Evolutionary conservation across 257 asterid genomes (phyloP), one percentile per base, ranked within the genome.

Genomic region (Datura wrightii): DNA sequence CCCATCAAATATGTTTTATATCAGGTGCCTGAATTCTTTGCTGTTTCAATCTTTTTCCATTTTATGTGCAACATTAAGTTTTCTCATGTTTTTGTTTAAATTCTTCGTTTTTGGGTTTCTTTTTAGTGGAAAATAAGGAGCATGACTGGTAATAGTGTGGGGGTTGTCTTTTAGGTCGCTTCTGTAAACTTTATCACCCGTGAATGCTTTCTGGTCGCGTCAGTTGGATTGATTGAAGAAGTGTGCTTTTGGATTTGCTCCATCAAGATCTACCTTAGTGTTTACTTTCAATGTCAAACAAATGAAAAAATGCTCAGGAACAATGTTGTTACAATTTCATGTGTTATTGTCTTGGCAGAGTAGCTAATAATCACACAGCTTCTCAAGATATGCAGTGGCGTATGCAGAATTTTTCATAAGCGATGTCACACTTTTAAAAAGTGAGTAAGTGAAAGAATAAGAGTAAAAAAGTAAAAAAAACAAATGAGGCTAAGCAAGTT

Each of bases 1-100:
- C 65, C 87, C 63, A 82, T 87, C 39, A 87, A 81, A 63, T 87
- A 82, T 82, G 86, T 66, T 44, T 36, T 87, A 24, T 87, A 87
- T 39, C 84, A 87, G 87, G 87, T 84, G 80, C 63, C 56, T 11
- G 56, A 50, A 24, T 76, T 8, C 44, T 76, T 52, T 31, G 31
- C 62, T 76, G 46, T 76, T 76, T 50, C 15, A 24, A 13, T 50
- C 13, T 48, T 50, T 74, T 74, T 50, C 39, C 46, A 69, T 24
- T 48, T 76, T 16, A 53, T 13, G 46, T 8, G 24, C 44, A 31
- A 19, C 59, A 19, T 24, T 46, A 44, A 2, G 3, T 34, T 19
- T 6, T 19, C 15, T 14, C 42, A 31, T 76, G 7, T 31, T 31
- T 74, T 55, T 76, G 15, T 15, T 76, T 7, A 76, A 50, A 14